Evolutionary conservation across 306 rosid genomes (phyloP), one percentile per base, ranked within the genome.

Genomic region (Fragaria iinumae): DNA sequence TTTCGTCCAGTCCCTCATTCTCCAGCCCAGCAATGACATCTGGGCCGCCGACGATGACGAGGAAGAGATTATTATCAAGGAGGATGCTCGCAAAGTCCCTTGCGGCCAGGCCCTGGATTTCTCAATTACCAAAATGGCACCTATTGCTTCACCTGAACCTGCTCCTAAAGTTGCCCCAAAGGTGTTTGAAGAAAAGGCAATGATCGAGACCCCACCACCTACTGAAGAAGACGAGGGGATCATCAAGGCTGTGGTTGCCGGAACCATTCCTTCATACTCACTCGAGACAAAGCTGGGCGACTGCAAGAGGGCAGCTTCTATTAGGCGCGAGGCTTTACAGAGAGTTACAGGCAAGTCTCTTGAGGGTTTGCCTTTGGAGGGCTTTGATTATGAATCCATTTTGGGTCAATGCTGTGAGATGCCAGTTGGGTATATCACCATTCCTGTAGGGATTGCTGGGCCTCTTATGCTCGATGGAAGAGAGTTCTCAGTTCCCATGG

Each of bases 381-480:
- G 94, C 11, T 91, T 91, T 55, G 87, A 94, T 71, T 94, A 91
- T 39, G 93, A 80, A 0, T 83, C 98, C 9, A 90, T 94, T n/a
- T 66, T 91, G 70, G 98, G 97, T 2, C 97, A 94, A 89, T 94
- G 98, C 80, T 94, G 97, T 11, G 98, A 94, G 80, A 90, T 91
- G 97, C 97, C 98, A 14, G 75, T 94, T 6, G 98, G 98, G 2
- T 92, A 81, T 21, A 76, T 94, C 0, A 97, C 90, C 82, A 86
- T 94, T 76, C 98, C 98, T 5, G 97, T 94, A 9, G 98, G 98
- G 10, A 89, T 94, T 14, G 97, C 95, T 0, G 98, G 98, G 1
- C 98, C 98, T 0, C 81, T 94, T 45, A 74, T 89, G 62, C 85
- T 94, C 0, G 91, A 94, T 43, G 97, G 95, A 13, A 74, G 65